A percentile compares a stretch with the other conserved stretches of the same genome.
phyloP scores from a whole-genome alignment of 805 yeast genomes.

The Saturnispora sekii region DNA sequence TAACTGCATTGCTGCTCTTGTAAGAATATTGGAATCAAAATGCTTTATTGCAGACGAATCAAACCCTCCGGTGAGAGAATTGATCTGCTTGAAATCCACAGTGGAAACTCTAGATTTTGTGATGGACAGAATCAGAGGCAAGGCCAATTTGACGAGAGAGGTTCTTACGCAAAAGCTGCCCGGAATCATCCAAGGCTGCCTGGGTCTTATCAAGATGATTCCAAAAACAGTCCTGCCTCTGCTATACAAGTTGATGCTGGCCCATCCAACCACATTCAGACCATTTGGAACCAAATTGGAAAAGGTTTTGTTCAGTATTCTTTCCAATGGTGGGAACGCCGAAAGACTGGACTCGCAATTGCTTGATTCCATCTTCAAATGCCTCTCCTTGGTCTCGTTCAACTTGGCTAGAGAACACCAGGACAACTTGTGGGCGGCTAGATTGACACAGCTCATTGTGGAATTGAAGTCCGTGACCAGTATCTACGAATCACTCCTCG shows the following conservation, averaged over 20 bases:
- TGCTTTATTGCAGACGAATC: conserved; percentile 26
- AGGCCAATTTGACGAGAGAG: conserved; percentile 78
- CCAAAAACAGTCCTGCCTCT: conserved; percentile 31
- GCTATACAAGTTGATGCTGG: conserved; percentile 34
- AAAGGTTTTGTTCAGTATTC: conserved; percentile 30
- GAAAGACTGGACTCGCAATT: conserved; percentile 31
- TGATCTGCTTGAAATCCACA: conserved; percentile 25
- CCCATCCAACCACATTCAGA: conserved; percentile 72
- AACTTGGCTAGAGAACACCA: conserved; percentile 44
- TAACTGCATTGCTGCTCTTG: conserved; percentile 27
- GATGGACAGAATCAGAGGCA: conserved; percentile 52
- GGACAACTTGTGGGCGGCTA: conserved; percentile 35
- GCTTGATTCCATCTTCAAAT: conserved; percentile 34
- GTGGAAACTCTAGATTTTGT: conserved; percentile 34
- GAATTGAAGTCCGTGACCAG: conserved; percentile 47
- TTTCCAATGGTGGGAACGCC: conserved; percentile 27
- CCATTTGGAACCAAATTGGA: conserved; percentile 64
- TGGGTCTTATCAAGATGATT: conserved; percentile 35
- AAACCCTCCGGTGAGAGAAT: conserved; percentile 19
- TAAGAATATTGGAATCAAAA: conserved; percentile 33
- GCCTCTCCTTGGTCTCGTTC: conserved; percentile 49
- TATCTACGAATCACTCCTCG: conserved; percentile 52
- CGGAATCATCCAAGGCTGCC: conserved; percentile 42
- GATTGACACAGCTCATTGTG: conserved; percentile 37
- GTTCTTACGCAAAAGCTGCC: conserved; percentile 71